Conservation (phyloP, 805 yeast species). For the Myxozyma neotropica region DNA sequence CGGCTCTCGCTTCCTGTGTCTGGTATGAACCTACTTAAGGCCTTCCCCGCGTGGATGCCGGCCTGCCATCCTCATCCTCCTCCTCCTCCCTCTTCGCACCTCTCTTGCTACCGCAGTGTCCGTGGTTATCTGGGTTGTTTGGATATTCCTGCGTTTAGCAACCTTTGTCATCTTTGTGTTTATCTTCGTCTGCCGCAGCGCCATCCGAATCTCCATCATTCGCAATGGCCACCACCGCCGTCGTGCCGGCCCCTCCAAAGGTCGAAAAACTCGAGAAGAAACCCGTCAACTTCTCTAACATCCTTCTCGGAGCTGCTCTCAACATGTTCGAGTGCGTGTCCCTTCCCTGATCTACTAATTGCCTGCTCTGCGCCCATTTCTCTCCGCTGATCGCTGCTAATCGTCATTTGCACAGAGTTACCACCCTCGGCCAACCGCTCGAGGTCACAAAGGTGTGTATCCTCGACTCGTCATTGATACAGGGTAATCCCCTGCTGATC, state of each 20-base stretch:
- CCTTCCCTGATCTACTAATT: not conserved
- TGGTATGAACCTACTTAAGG: not conserved
- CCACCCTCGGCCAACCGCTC: constrained; percentile 94
- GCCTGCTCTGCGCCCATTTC: too few relatives aligned
- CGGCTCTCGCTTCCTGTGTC: constrained; percentile 1
- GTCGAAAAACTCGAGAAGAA: constrained; percentile 57
- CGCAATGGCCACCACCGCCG: constrained; percentile 9
- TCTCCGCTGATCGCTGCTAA: not conserved
- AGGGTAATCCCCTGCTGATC: not conserved
- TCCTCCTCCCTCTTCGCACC: not conserved
- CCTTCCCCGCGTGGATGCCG: constrained; percentile 10
- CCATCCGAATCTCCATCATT: not conserved
- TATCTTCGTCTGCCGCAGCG: too few relatives aligned
- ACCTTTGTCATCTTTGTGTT: not conserved
- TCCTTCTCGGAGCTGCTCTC: constrained; percentile 89
- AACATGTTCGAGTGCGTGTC: constrained; percentile 70
- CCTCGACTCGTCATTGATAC: not conserved
- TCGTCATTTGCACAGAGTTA: constrained; percentile 50
- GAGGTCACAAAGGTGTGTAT: constrained; percentile 67
- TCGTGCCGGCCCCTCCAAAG: not conserved
- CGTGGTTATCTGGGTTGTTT: not conserved
- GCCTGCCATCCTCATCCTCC: not conserved
- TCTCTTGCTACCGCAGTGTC: too few relatives aligned
- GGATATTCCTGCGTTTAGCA: not conserved
- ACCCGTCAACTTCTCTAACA: constrained; percentile 84